Conservation (phyloP, 257 asterid species). For the Rhazya stricta region DNA sequence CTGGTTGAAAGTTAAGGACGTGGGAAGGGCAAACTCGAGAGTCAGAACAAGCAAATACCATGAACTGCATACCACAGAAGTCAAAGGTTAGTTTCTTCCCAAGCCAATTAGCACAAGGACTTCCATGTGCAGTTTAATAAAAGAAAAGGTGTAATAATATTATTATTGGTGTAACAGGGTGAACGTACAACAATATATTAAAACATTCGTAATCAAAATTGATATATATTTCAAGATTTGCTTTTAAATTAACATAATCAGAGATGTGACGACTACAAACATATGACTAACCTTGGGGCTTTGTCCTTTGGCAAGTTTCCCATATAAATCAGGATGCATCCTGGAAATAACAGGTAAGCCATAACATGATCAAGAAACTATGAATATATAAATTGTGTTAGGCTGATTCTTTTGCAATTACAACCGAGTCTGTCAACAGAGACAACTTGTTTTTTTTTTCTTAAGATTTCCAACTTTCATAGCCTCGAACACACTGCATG, state of each 20-base stretch:
- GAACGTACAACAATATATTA: no score
- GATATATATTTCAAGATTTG: no score
- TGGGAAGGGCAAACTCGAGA: constrained; percentile 50
- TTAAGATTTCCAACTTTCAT: no score
- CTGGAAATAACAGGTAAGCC: constrained; percentile 15
- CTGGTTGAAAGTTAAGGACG: constrained; percentile 44
- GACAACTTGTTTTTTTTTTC: neutral
- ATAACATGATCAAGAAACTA: neutral
- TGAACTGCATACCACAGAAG: constrained; percentile 22
- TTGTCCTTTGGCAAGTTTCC: constrained; percentile 39
- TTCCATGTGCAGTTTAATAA: no score
- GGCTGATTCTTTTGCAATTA: no score
- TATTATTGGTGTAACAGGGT: no score
- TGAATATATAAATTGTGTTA: no score
- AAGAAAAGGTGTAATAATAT: no score
- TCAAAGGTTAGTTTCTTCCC: neutral
- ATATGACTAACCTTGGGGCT: constrained; percentile 37
- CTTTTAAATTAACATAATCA: neutral
- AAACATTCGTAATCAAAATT: no score
- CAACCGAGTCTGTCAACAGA: neutral
- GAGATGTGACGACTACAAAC: neutral
- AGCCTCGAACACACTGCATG: neutral
- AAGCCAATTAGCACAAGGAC: neutral
- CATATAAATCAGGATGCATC: constrained; percentile 34
- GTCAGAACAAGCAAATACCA: constrained; percentile 50